Conservation (phyloP, 2,329 filamentous ascomycete genomes). For the Orbilia blumenaviensis region DNA sequence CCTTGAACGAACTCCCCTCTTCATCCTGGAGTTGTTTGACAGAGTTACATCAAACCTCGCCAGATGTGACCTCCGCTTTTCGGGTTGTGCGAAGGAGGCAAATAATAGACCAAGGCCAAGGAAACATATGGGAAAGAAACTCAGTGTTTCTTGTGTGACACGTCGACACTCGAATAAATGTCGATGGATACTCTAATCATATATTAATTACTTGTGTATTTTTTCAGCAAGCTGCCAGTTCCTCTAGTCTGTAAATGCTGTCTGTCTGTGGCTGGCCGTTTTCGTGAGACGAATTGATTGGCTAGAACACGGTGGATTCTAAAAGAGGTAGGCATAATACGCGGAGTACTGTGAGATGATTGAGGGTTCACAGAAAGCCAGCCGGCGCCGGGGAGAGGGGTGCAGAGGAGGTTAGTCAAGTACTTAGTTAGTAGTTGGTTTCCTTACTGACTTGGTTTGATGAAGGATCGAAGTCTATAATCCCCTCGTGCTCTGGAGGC, state of each 20-base stretch:
- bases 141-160: conserved; percentile 50
- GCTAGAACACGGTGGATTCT: not conserved
- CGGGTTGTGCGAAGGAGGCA: conserved; percentile 30
- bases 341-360: not conserved
- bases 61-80: conserved; percentile 46
- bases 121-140: conserved; percentile 12
- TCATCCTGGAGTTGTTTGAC: not conserved
- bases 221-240: not conserved
- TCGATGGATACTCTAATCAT: not conserved
- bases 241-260: not conserved
- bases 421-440: conserved; percentile 17
- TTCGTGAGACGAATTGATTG: conserved; percentile 51
- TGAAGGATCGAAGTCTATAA: not conserved
- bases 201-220: no score
- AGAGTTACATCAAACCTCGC: conserved; percentile 39
- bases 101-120: not conserved
- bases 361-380: not conserved
- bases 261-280: conserved; percentile 48
- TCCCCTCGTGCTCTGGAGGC: not conserved
- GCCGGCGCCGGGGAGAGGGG: not conserved
- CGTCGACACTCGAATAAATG: not conserved
- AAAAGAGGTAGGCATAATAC: not conserved
- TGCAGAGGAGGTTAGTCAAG: not conserved
- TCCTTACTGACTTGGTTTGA: not conserved
- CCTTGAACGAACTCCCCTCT: not conserved